Conservation (phyloP, 2,329 filamentous ascomycete genomes). For the Zymoseptoria brevis region DNA sequence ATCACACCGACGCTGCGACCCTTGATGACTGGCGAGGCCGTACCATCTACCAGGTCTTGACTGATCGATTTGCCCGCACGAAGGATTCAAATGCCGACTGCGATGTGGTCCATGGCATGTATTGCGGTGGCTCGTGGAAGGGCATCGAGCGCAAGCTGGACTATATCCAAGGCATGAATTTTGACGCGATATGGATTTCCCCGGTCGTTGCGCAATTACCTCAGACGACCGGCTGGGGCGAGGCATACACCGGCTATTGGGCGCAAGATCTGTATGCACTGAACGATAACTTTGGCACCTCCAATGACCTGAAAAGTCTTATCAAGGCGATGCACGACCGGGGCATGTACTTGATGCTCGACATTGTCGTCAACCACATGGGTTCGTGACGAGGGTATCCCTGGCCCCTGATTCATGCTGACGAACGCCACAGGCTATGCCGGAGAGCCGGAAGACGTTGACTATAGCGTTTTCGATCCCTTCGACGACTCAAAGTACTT, state of each 20-base stretch:
- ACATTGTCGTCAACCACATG: slow-evolving; percentile 51
- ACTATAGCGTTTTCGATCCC: slow-evolving; percentile 47
- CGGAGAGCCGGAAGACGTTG: slow-evolving; percentile 40
- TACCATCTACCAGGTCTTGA: slow-evolving; percentile 35
- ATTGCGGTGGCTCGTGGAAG: slow-evolving; percentile 36
- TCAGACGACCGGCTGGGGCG: slow-evolving; percentile 35
- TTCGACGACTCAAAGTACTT: slow-evolving; percentile 53
- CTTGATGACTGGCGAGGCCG: slow-evolving; percentile 31
- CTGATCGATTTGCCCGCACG: slow-evolving; percentile 31
- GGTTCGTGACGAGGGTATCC: slow-evolving; percentile 3
- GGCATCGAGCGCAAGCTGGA: slow-evolving; percentile 36
- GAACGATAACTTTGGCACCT: slow-evolving; percentile 53
- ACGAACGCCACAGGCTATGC: slow-evolving; percentile 30
- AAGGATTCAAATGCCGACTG: slow-evolving; percentile 22
- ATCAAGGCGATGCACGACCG: slow-evolving; percentile 48
- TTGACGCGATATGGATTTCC: slow-evolving; percentile 43
- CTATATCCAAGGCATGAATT: slow-evolving; percentile 38
- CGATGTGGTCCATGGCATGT: slow-evolving; percentile 21
- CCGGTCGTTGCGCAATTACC: slow-evolving; percentile 37
- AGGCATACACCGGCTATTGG: slow-evolving; percentile 46
- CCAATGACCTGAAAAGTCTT: slow-evolving; percentile 51
- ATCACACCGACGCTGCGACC: slow-evolving; percentile 22
- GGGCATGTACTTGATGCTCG: slow-evolving; percentile 54
- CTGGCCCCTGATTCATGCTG: neutral
- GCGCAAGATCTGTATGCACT: slow-evolving; percentile 46